A percentile compares a stretch with the other conserved stretches of the same genome.
These are phyloP conservation scores for Colletotrichum tabaci DNA, from an alignment of 2,329 filamentous ascomycete species.

Conservation along the genomic window DNA sequence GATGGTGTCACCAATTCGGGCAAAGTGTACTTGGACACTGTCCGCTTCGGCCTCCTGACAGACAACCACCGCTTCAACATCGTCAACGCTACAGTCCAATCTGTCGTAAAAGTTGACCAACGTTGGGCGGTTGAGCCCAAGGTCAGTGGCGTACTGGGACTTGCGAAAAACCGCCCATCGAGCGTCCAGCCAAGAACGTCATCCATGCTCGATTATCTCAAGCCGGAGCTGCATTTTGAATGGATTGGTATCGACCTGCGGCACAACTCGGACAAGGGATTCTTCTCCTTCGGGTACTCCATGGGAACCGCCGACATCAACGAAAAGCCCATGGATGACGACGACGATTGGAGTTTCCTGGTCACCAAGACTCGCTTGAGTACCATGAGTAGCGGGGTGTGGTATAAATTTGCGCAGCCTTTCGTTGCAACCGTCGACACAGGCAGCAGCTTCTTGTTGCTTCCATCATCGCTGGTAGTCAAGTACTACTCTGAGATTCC, in stretches of 20 bases:
- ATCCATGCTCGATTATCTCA: slow-evolving; percentile 62
- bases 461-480: slow-evolving; percentile 68
- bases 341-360: slow-evolving; percentile 65
- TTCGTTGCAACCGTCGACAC: slow-evolving; percentile 76
- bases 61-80: slow-evolving; percentile 54
- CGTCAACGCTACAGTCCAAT: slow-evolving; percentile 63
- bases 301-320: slow-evolving; percentile 39
- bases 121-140: slow-evolving; percentile 59
- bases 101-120: slow-evolving; percentile 59
- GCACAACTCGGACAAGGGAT: slow-evolving; percentile 45
- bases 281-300: slow-evolving; percentile 61
- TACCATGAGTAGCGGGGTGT: slow-evolving; percentile 48
- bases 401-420: slow-evolving; percentile 53
- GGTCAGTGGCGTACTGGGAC: slow-evolving; percentile 67
- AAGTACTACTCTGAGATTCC: slow-evolving; percentile 73
- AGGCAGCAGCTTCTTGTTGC: slow-evolving; percentile 76
- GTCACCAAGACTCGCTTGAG: slow-evolving; percentile 59
- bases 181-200: slow-evolving; percentile 60
- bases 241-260: slow-evolving; percentile 66
- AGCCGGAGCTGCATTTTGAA: slow-evolving; percentile 55
- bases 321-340: slow-evolving; percentile 30
- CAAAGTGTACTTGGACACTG: slow-evolving; percentile 65
- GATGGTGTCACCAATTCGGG: slow-evolving; percentile 63
- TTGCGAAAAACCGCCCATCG: slow-evolving; percentile 63
- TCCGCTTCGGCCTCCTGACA: slow-evolving; percentile 57